Evolutionary conservation across 2,329 filamentous ascomycete genomes (phyloP), one percentile per base, ranked within the genome.

Genomic region (Diaporthe caulivora): DNA sequence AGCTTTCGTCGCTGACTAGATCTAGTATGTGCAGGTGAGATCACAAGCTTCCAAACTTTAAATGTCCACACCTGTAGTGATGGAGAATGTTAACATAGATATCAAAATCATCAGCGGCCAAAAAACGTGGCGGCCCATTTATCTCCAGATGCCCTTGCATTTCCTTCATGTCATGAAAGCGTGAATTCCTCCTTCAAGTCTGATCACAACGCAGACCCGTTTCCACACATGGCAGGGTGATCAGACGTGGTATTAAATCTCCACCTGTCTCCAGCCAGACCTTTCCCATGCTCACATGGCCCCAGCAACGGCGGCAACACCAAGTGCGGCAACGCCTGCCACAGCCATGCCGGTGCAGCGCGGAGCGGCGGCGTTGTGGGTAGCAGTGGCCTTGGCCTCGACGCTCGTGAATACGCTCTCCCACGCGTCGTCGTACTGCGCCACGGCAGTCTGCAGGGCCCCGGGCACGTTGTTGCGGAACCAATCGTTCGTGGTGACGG

Each of bases 401-500:
- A 77, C 75, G 37, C 74, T 76, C 3, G 55, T 72, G 17, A 72
- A 71, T 1, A 70, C 76, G 18, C 58, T 70, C 42, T 73, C 69
- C 75, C 75, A 76, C 13, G 71, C 70, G 13, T 26, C 68, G 18
- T 76, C 68, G 51, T 72, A 76, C 2, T 71, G 49, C 40, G 51
- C 40, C 10, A 76, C 75, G 5, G 72, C 76, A 2, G 71, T 74
- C 70, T 76, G 72, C 21, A 71, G 34, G 1, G 72, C 11, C 7
- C 60, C 49, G 37, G 74, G 74, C 26, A 76, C 72, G 37, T 67
- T 72, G 47, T 62, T 65, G 53, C 60, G 55, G 55, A 74, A 76
- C 76, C 75, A 77, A 42, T 11, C 44, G n/a, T 76, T 75, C 2
- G 74, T 76, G 3, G 76, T 76, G 51, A 77, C 70, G 21, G 55